Base-by-base conservation (phyloP, 1,284 basidiomycete species). In the Pisolithus thermaeus region DNA sequence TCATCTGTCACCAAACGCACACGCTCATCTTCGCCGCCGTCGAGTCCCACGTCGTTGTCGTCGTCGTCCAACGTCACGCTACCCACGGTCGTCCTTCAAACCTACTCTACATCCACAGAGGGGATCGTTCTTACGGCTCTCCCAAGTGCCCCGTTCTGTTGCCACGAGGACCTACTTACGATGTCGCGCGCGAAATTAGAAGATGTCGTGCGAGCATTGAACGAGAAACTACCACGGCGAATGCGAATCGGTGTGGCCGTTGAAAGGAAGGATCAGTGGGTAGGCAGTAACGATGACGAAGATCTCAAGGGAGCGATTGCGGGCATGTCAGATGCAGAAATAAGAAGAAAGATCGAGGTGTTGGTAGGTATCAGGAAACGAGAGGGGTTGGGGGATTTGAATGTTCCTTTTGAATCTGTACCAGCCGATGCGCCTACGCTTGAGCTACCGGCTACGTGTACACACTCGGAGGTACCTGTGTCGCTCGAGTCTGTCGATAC, bases 261-360 rank as follows among this genome's bases (percentile, higher is more conserved):
- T 18, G 51, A 55, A 23, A 52, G 54, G 36, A 54, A 53, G 57
- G 38, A 49, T 43, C 45, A 51, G 14, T 43, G 47, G 4, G 42
- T 38, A 1, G 46, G 47, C 18, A 1, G 18, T 1, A 45, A 47
- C 16, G 11, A 3, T 8, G 7, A 0, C 3, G 48, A 22, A 14
- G 47, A 60, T 28, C n/a, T 39, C n/a, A 16, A n/a, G 11, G 59
- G 63, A 14, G 50, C 51, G 4, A 14, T 65, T 14, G 58, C 56
- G 7, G 58, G 68, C 27, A 62, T 67, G 63, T 61, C 70, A 12
- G 73, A 73, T 42, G 59, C 59, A 4, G 67, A 67, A 52, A 75
- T 82, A 55, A 72, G 74, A 40, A 63, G 68, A 50, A 67, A 69
- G 5, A 73, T 82, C 55, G 80, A 81, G 58, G 61, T 73, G 35